These are phyloP conservation scores for Pochonia chlamydosporia DNA, from an alignment of 2,329 filamentous ascomycete species.

Conservation along the genomic window DNA sequence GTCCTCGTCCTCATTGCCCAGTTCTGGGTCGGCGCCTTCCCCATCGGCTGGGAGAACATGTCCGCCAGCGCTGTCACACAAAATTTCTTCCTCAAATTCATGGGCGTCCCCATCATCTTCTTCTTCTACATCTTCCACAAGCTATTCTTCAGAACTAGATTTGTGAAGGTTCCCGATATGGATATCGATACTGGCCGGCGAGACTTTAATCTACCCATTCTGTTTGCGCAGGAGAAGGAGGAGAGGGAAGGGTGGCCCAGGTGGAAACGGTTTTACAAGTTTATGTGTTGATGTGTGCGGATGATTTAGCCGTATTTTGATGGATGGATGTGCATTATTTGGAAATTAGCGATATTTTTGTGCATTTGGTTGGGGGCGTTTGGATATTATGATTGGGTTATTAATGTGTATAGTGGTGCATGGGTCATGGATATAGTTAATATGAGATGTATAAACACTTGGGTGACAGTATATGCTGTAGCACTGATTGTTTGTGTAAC, in stretches of 20 bases:
- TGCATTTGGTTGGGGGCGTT: background rate
- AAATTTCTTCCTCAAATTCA: slow-evolving; percentile 69
- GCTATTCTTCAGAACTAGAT: slow-evolving; percentile 61
- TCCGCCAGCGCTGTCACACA: slow-evolving; percentile 42
- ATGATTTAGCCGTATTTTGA: too few species aligned
- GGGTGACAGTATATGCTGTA: too few species aligned
- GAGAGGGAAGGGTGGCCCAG: slow-evolving; percentile 66
- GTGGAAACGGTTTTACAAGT: slow-evolving; percentile 74
- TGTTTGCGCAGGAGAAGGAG: slow-evolving; percentile 74
- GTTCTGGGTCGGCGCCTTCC: slow-evolving; percentile 82
- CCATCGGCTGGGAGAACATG: slow-evolving; percentile 51
- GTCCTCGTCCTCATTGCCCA: slow-evolving; percentile 71
- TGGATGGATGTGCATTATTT: too few species aligned
- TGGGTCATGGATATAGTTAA: background rate
- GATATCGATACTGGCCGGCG: slow-evolving; percentile 80
- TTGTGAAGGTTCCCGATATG: slow-evolving; percentile 68
- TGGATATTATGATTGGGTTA: background rate
- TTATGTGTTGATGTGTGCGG: slow-evolving; percentile 54
- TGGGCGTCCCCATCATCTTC: slow-evolving; percentile 63
- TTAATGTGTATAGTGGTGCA: too few species aligned
- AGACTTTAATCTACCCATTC: slow-evolving; percentile 73
- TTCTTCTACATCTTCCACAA: slow-evolving; percentile 71
- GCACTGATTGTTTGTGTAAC: too few species aligned
- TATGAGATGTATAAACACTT: background rate
- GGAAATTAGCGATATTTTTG: background rate